Percentiles rank a stretch among this genome's conserved stretches.
These are phyloP conservation scores for Sclerotinia subarctica DNA, from an alignment of 2,329 filamentous ascomycete species.

Conservation along the genomic window DNA sequence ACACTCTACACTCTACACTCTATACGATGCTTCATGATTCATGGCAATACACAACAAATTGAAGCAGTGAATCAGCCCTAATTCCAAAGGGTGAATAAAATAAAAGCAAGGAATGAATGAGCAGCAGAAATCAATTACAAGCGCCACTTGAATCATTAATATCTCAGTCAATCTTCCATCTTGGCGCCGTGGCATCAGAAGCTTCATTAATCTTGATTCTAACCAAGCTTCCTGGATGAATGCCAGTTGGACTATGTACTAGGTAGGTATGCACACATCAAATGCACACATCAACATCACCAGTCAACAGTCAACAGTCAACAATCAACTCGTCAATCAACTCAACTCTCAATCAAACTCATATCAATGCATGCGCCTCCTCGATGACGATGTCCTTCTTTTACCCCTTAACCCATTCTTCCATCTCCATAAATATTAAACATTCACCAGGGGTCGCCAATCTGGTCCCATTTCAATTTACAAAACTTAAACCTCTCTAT, in stretches of 20 bases:
- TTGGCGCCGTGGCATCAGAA: not conserved
- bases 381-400: not conserved
- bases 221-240: conserved; percentile 4
- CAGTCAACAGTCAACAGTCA: no score
- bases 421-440: no score
- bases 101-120: not conserved
- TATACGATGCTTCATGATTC: no score
- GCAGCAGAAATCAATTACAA: not conserved
- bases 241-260: no score
- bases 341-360: not conserved
- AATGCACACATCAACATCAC: not conserved
- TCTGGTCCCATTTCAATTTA: no score
- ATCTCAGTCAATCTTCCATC: not conserved
- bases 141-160: not conserved
- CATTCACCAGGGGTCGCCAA: no score
- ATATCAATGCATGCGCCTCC: not conserved
- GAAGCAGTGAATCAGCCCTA: not conserved
- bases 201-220: conserved; percentile 9
- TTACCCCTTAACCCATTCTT: no score
- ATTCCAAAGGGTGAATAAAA: no score
- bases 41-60: not conserved
- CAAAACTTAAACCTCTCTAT: no score
- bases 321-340: no score
- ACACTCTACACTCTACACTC: no score
- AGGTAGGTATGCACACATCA: no score